A percentile compares a stretch with the other conserved stretches of the same genome.
Evolutionary conservation across 768 basidiomycete species (phyloP).

Genomic region (Xerocomus spinulosus): DNA sequence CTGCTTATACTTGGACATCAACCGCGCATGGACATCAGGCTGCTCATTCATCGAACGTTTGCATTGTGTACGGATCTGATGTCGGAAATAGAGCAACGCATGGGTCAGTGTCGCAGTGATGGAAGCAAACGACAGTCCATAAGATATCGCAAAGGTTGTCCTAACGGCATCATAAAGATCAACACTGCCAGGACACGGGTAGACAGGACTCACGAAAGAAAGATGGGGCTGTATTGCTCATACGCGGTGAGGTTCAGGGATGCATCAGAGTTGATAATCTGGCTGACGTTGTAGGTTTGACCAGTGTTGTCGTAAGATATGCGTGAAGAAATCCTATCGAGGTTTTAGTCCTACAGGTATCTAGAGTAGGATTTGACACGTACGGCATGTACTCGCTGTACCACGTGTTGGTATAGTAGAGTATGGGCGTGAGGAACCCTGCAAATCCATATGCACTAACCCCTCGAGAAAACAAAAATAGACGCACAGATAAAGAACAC

Average conservation of each 20-base stretch:
- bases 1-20: conserved; percentile 53
- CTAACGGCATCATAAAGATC: conserved; percentile 8
- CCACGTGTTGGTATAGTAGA: conserved; percentile 71
- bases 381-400: conserved; percentile 53
- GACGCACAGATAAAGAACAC: conserved; percentile 61
- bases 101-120: conserved; percentile 75
- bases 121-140: conserved; percentile 78
- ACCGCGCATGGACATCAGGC: conserved; percentile 63
- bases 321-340: conserved; percentile 53
- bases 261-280: conserved; percentile 49
- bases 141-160: conserved; percentile 70
- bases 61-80: conserved; percentile 70
- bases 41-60: conserved; percentile 72
- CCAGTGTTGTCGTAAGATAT: conserved; percentile 66
- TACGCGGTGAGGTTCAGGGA: conserved; percentile 57
- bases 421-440: conserved; percentile 55
- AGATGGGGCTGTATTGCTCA: conserved; percentile 55
- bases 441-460: conserved; percentile 39
- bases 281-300: conserved; percentile 49
- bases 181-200: background rate
- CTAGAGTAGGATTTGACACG: conserved; percentile 12
- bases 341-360: background rate
- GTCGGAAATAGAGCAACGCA: conserved; percentile 69
- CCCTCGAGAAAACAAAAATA: conserved; percentile 40
- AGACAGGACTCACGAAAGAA: conserved; percentile 39